Base-by-base conservation (phyloP, 495 filamentous ascomycete genomes). In the Aspergillus avenaceus region DNA sequence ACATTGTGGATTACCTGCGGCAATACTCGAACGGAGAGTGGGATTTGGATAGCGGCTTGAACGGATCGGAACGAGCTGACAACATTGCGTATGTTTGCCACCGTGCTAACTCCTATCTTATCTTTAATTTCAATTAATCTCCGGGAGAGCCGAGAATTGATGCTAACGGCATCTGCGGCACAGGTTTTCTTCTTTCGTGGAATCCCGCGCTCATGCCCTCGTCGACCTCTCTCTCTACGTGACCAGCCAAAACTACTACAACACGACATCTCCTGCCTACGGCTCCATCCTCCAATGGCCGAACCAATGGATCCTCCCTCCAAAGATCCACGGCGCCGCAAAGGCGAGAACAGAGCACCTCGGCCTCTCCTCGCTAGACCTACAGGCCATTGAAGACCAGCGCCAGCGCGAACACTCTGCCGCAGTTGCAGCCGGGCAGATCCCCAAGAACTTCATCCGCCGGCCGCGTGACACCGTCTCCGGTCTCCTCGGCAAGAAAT, bases 171-270 rank as follows among this genome's bases (percentile, higher is more conserved):
- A 21, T 6, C 32, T 16, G 8, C 19, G 8, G 12, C 32, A 4
- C 50, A 80, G 77, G 8, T 80, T 77, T 63, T 72, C 73, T 51
- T 76, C 86, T 49, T 87, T 86, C 63, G 56, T 90, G 49, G 74
- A 78, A 59, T 74, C 79, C 23, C 81, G 82, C 54, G 84, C 79
- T 36, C 74, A 82, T 56, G 74, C 81, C 18, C 81, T 95, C 46
- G 54, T 93, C 56, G 82, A 88, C 54, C 82, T 92, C 56, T 90
- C 82, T 45, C 84, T 98, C 56, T 97, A 93, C 69, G 84, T 91
- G 60, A 93, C 89, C 31, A 85, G 83, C 54, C 79, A 85, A 50
- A 97, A 96, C 70, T 98, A 91, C 75, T 74, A 78, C 50, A 60
- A 67, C 41, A 63, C 74, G 29, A 95, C 89, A 27, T 83, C 86